These are phyloP conservation scores for Terfezia boudieri DNA, from an alignment of 495 filamentous ascomycete genomes.

Conservation along the genomic window DNA sequence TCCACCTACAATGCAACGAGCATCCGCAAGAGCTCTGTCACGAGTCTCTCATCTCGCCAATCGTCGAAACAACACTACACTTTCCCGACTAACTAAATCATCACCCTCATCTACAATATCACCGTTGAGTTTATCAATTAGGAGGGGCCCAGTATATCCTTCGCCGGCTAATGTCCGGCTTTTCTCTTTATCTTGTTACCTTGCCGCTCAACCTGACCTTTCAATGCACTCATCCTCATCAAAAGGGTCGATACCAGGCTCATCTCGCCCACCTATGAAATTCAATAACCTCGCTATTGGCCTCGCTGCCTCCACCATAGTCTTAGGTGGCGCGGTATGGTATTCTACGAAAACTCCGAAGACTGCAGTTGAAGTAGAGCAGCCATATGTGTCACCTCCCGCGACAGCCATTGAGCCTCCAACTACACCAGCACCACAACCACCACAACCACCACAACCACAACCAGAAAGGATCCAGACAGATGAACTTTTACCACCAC, in stretches of 20 bases:
- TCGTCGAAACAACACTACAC: background rate
- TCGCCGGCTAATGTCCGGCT: too few relatives aligned
- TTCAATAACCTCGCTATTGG: background rate
- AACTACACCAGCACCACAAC: background rate
- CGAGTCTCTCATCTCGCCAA: background rate
- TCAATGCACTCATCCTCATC: too few relatives aligned
- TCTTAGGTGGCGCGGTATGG: background rate
- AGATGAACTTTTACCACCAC: background rate
- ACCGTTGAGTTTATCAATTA: too few relatives aligned
- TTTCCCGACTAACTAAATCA: background rate
- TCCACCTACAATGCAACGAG: background rate
- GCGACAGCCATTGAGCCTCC: background rate
- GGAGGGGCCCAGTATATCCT: too few relatives aligned
- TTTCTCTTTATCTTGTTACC: too few relatives aligned
- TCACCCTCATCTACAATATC: too few relatives aligned
- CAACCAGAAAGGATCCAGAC: background rate
- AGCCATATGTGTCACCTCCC: background rate
- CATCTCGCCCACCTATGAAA: background rate
- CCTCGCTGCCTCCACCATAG: background rate
- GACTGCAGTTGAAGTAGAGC: background rate
- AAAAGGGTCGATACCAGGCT: too few relatives aligned
- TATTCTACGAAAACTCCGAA: background rate
- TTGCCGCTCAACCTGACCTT: too few relatives aligned
- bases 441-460: background rate
- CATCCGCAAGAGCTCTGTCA: background rate